Base-by-base conservation (phyloP, 164 flowering plant genomes). In the Stephania japonica region DNA sequence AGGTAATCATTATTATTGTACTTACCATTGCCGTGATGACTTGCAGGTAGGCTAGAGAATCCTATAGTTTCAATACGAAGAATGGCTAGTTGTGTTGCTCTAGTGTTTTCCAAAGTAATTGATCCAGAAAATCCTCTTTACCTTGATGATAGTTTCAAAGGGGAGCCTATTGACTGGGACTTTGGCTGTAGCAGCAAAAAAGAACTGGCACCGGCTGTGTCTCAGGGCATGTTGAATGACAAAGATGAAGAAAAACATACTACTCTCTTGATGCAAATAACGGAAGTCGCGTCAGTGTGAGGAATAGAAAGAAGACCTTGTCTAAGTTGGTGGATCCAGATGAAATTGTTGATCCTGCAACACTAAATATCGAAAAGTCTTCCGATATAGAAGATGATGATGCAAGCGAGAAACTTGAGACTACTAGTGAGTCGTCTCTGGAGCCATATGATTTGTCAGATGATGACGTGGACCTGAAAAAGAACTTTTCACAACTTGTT, bases 401-500 rank as follows among this genome's bases (percentile, higher is more conserved):
- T 80, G 82, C 78, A 61, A 91, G 93, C 73, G 91, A 85, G 65
- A 79, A 77, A 71, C 89, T 90, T 71, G 98, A 89, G 75, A 44
- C 85, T 42, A 83, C 87, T 18, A 86, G 87, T 81, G 92, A 87
- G 78, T 86, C 97, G 47, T 90, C 97, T 63, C 84, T 96, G 72
- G 90, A 87, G 80, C 98, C 98, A 44, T 96, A 96, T 82, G 97
- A 96, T 78, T 83, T 96, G 84, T 72, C 89, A 64, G 98, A 96
- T 84, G 97, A 96, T 83, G 93, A 90, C 73, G 66, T 83, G 53
- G 98, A 96, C 84, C 78, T 93, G 74, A 87, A 84, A 78, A 89
- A 70, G 64, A 89, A 86, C 14, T 73, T 91, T 68, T 82, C 93
- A 5, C 97, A 96, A 82, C 80, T 96, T 81, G 90, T 87, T 79